Evolutionary conservation across 805 yeast genomes (phyloP), one percentile per base, ranked within the genome.

Genomic region (Kodamaea kakaduensis): DNA sequence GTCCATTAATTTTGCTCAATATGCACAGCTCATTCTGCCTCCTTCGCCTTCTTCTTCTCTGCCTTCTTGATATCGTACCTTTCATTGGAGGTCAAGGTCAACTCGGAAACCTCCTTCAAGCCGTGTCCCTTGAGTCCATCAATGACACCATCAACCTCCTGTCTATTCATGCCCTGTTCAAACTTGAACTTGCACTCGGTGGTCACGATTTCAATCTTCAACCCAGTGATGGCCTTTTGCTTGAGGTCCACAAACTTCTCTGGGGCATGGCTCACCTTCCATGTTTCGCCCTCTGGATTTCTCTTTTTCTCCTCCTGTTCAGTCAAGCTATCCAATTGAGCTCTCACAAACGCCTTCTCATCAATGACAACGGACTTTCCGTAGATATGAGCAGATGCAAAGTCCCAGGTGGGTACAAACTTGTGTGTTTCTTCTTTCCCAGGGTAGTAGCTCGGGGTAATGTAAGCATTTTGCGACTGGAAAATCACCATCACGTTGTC

Each of bases 401-500:
- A 78, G 51, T 75, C 79, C 84, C 84, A 80, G 1, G 85, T 79
- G 12, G 85, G 84, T n/a, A 78, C 85, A 26, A 65, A 67, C 48
- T 77, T 78, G 42, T 76, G 80, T 20, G 80, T 73, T 31, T 64
- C 64, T 31, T 66, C 56, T 56, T 79, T 78, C 14, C 68, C 62
- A 6, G 76, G 72, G 47, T 80, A 80, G 69, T 78, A 79, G 10
- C 67, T 52, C 2, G 86, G 84, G 16, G 78, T 55, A 15, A 79
- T 69, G 49, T 80, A 80, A 1, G 75, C 56, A 46, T 75, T 64
- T 3, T 50, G 58, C 5, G 76, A 63, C 50, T 70, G 75, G 61
- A 79, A 80, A 3, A 77, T 63, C 9, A 77, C 67, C 42, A 73
- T 54, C 9, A 69, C 71, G 6, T 71, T 63, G 10, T 60, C 62